phyloP scores from a whole-genome alignment of 2,329 filamentous ascomycete species.

The Aspergillus cejpii region DNA sequence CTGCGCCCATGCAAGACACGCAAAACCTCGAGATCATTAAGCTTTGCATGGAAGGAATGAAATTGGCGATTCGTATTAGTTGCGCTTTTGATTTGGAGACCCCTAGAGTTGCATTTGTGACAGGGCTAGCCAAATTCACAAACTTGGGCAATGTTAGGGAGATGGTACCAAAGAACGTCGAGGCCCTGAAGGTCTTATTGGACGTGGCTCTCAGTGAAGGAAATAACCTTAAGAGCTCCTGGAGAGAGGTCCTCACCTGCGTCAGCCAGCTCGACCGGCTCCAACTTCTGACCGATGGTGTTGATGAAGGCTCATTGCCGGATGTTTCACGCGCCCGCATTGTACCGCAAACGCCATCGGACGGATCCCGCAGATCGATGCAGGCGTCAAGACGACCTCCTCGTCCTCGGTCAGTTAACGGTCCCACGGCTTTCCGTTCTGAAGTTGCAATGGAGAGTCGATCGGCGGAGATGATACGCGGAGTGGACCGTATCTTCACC shows the following conservation, averaged over 20 bases:
- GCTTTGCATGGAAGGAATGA: constrained; percentile 90
- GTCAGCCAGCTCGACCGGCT: constrained; percentile 93
- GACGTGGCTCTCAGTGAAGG: constrained; percentile 92
- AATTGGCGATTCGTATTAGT: constrained; percentile 83
- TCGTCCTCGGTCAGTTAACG: constrained; percentile 42
- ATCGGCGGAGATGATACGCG: constrained; percentile 85
- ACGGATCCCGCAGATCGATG: constrained; percentile 60
- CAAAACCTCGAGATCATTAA: constrained; percentile 89
- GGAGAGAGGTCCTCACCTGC: constrained; percentile 91
- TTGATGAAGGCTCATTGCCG: constrained; percentile 85
- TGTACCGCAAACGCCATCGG: constrained; percentile 49
- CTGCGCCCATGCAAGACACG: constrained; percentile 85
- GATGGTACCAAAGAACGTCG: constrained; percentile 92
- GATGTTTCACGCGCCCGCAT: constrained; percentile 83
- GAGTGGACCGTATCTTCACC: constrained; percentile 92
- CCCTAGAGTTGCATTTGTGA: constrained; percentile 91
- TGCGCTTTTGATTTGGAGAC: constrained; percentile 90
- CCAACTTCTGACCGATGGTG: constrained; percentile 88
- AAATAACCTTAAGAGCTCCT: constrained; percentile 79
- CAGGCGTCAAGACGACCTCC: constrained; percentile 48
- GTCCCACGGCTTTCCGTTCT: constrained; percentile 54
- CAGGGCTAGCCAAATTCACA: constrained; percentile 84
- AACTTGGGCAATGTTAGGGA: constrained; percentile 94
- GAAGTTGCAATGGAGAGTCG: constrained; percentile 89
- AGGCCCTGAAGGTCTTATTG: constrained; percentile 83